These are phyloP conservation scores for Mycena floridula DNA, from an alignment of 768 basidiomycete species.

Conservation along the genomic window DNA sequence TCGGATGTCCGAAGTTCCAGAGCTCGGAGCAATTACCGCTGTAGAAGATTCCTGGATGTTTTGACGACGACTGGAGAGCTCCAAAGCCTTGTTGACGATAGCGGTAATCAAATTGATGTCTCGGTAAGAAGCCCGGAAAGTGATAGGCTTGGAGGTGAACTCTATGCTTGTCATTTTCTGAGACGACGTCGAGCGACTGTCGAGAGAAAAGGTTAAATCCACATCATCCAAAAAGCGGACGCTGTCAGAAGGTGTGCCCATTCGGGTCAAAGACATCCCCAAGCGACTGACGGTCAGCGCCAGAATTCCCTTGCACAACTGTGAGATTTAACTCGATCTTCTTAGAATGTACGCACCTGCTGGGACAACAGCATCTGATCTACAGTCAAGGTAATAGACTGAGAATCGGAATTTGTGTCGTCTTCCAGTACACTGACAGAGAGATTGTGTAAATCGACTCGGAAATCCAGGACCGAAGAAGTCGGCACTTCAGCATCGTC, in stretches of 20 bases:
- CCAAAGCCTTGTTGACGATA: constrained; percentile 82
- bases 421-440: constrained; percentile 86
- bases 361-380: constrained; percentile 84
- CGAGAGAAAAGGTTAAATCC: constrained; percentile 81
- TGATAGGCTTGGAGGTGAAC: constrained; percentile 70
- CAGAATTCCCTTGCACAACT: constrained; percentile 54
- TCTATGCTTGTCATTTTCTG: constrained; percentile 83
- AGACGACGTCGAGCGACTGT: constrained; percentile 65
- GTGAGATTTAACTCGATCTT: neutral
- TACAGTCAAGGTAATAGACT: constrained; percentile 83
- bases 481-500: constrained; percentile 9
- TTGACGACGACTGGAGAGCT: constrained; percentile 53
- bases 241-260: constrained; percentile 78
- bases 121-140: constrained; percentile 92
- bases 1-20: neutral
- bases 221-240: constrained; percentile 93
- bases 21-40: too few species aligned
- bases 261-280: constrained; percentile 90
- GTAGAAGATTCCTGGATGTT: neutral
- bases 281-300: constrained; percentile 75
- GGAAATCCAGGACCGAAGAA: constrained; percentile 43
- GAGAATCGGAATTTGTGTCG: constrained; percentile 70
- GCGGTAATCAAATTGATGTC: constrained; percentile 86
- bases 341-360: constrained; percentile 49
- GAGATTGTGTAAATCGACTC: constrained; percentile 86